These are phyloP conservation scores for Aphanoascus verrucosus DNA, from an alignment of 2,329 filamentous ascomycete species.

Conservation along the genomic window DNA sequence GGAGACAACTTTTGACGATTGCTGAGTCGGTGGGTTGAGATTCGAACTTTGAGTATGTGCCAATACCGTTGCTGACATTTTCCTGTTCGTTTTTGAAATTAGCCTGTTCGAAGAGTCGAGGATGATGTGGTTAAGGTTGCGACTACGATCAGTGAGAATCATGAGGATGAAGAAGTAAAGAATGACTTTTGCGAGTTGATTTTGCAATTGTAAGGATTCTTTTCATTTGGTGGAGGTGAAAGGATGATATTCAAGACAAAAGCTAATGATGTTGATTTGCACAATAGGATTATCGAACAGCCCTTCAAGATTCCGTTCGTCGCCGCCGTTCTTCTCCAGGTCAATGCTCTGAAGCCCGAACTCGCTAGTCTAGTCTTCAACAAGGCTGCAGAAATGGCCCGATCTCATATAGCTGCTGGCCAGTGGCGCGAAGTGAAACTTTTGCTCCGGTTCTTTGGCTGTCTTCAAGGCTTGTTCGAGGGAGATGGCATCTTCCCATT, in stretches of 20 bases:
- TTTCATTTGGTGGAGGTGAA: not conserved
- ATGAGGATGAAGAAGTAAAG: slow-evolving; percentile 71
- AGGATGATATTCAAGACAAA: not conserved
- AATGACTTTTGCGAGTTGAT: slow-evolving; percentile 61
- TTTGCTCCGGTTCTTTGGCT: slow-evolving; percentile 77
- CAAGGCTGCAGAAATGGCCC: slow-evolving; percentile 50
- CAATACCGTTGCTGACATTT: not conserved
- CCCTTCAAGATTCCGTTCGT: slow-evolving; percentile 96
- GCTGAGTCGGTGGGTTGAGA: slow-evolving; percentile 54
- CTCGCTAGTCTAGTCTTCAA: slow-evolving; percentile 60
- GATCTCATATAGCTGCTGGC: slow-evolving; percentile 58
- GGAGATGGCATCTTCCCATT: slow-evolving; percentile 77
- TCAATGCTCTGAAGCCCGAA: slow-evolving; percentile 67
- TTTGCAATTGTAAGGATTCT: slow-evolving; percentile 55
- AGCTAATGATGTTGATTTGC: slow-evolving; percentile 14
- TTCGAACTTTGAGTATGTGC: not conserved
- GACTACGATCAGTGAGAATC: slow-evolving; percentile 67
- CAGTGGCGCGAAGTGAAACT: slow-evolving; percentile 89
- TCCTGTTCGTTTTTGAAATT: not conserved
- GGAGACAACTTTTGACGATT: slow-evolving; percentile 66
- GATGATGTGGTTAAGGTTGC: slow-evolving; percentile 68
- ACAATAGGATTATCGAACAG: slow-evolving; percentile 61
- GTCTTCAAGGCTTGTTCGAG: slow-evolving; percentile 66
- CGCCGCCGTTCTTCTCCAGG: slow-evolving; percentile 67
- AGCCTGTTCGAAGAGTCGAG: slow-evolving; percentile 61